Evolutionary conservation across 148 eudicot genomes (phyloP).

Genomic region (Gaultheria prostrata): DNA sequence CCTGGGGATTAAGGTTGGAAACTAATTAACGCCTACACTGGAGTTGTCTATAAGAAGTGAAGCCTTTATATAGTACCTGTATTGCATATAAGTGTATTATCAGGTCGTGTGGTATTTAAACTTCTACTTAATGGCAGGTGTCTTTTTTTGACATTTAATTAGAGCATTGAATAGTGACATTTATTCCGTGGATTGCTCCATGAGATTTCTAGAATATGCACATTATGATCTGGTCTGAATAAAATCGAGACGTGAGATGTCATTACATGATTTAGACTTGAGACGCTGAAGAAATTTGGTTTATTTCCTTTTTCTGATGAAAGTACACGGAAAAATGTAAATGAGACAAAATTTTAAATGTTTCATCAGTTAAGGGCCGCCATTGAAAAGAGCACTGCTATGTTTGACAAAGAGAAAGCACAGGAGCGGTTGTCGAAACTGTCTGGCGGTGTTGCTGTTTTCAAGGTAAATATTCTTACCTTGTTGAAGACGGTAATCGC

Average conservation of each 20-base stretch:
- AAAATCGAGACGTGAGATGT: background rate
- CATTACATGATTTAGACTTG: slow-evolving; percentile 1
- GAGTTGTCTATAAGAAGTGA: background rate
- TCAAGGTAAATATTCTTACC: slow-evolving; percentile 52
- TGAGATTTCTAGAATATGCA: background rate
- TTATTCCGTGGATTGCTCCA: background rate
- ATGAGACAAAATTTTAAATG: slow-evolving; percentile 13
- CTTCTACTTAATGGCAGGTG: background rate
- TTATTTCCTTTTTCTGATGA: background rate
- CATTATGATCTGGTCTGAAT: background rate
- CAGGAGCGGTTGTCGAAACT: slow-evolving; percentile 69
- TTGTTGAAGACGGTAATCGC: background rate
- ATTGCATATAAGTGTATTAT: background rate
- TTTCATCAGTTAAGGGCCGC: slow-evolving; percentile 61
- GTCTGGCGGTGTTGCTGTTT: slow-evolving; percentile 94
- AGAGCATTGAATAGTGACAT: background rate
- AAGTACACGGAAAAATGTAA: background rate
- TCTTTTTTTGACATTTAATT: background rate
- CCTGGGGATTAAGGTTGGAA: background rate
- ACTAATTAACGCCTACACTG: background rate
- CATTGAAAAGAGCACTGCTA: slow-evolving; percentile 68
- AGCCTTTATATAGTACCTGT: background rate
- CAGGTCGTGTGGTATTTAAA: background rate
- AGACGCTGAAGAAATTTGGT: background rate
- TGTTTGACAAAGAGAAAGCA: slow-evolving; percentile 93